These are phyloP conservation scores for Mucor ambiguus DNA, from an alignment of 371 early-diverging fungal genomes.

Conservation along the genomic window DNA sequence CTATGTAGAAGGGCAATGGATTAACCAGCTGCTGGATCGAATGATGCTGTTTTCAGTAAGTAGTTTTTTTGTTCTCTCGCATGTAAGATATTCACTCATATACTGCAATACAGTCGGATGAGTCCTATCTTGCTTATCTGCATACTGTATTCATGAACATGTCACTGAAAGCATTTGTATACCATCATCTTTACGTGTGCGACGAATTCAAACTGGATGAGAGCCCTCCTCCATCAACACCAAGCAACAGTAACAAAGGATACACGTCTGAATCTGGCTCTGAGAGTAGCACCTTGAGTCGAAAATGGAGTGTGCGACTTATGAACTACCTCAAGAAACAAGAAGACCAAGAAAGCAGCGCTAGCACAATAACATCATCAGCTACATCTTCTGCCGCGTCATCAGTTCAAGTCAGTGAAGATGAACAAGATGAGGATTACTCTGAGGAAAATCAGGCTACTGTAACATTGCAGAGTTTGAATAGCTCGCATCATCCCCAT, in stretches of 20 bases:
- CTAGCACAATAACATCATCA: not conserved
- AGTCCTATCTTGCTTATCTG: conserved; percentile 39
- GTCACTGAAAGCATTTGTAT: conserved; percentile 42
- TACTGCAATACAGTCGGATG: conserved; percentile 27
- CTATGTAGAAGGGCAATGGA: conserved; percentile 51
- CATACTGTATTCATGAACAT: conserved; percentile 46
- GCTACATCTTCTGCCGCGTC: not conserved
- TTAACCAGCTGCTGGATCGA: conserved; percentile 38
- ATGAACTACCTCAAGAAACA: conserved; percentile 46
- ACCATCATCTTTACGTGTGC: conserved; percentile 36
- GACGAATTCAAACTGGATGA: conserved; percentile 23
- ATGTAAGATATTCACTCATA: not conserved
- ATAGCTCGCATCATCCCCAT: not conserved
- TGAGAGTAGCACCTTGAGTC: conserved; percentile 15
- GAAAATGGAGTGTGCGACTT: conserved; percentile 47
- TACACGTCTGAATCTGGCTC: conserved; percentile 26
- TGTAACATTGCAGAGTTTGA: conserved; percentile 22
- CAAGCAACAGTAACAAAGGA: conserved; percentile 5
- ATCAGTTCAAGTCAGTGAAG: not conserved
- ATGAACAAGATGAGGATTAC: conserved; percentile 6
- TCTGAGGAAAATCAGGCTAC: conserved; percentile 42
- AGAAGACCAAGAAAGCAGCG: conserved; percentile 27
- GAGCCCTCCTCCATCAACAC: not conserved
- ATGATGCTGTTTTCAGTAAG: conserved; percentile 35
- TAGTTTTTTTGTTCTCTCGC: not conserved